Base-by-base conservation (phyloP, 495 filamentous ascomycete species). In the Aspergillus heteromorphus region DNA sequence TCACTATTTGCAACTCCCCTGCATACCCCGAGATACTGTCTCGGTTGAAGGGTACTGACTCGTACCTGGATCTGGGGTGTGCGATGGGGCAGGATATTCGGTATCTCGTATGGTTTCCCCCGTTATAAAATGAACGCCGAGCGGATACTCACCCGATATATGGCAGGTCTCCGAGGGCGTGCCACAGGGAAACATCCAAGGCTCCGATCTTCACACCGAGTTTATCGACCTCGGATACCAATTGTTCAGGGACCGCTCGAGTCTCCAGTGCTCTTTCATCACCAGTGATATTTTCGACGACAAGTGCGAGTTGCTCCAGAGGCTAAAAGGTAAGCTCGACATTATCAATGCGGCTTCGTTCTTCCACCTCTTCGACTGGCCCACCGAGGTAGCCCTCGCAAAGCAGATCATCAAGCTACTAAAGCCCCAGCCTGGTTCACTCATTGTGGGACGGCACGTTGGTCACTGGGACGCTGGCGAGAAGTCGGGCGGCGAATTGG, bases 281-380 rank as follows among this genome's bases (percentile, higher is more conserved):
- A 4, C 68, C 55, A 68, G 67, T 0, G 74, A 85, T 56, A 68
- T 87, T 7, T 76, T 87, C 43, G 76, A 81, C 18, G 51, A 67
- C 0, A 2, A 72, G 70, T 31, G 57, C 45, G 17, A 52, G 62
- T 2, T 49, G 76, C 5, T 38, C 58, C 40, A 43, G 13, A 9
- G 11, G 1, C 40, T 43, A 6, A 1, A 5, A 0, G 40, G 20
- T 1, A 43, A 43, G 10, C 13, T 87, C 1, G 77, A 86, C 48
- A 80, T 87, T 21, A 60, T 85, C 29, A 76, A 83, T 55, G 71
- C 77, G 0, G 67, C 68, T 1, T 75, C 74, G 0, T 82, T 88
- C 56, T 77, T 88, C 40, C 83, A 87, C 50, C 69, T 87, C 6
- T 88, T 84, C 51, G 57, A 55, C n/a, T 81, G 68, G 58, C 71